These are phyloP conservation scores for Phyllostachys edulis DNA, from an alignment of 176 grass and related monocot genomes.

Conservation along the genomic window DNA sequence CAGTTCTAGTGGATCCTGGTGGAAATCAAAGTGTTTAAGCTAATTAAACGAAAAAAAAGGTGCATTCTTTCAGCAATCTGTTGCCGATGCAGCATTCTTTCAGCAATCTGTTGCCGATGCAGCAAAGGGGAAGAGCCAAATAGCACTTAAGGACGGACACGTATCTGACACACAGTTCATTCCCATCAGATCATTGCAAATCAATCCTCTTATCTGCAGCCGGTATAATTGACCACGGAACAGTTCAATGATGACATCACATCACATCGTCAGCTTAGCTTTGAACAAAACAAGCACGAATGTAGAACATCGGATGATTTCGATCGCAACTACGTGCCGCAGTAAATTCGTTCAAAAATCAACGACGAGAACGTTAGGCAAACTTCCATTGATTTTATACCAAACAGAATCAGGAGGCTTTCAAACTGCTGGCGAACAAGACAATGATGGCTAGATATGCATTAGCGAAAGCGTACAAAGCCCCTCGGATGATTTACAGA, in stretches of 20 bases:
- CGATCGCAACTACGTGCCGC: neutral
- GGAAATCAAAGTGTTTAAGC: neutral
- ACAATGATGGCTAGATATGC: neutral
- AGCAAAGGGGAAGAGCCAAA: neutral
- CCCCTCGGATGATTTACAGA: neutral
- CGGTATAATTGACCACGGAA: neutral
- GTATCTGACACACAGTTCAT: no score
- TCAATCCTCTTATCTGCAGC: constrained; percentile 2
- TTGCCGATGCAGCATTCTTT: neutral
- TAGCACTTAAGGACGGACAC: neutral
- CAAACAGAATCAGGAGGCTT: no score
- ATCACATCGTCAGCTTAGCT: neutral
- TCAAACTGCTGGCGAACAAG: no score
- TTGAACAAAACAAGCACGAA: neutral
- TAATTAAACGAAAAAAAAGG: neutral
- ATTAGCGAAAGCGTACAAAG: neutral
- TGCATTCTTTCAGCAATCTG: neutral
- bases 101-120: neutral
- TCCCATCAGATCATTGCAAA: neutral
- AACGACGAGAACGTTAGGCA: neutral
- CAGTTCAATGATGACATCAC: neutral
- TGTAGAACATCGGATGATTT: neutral
- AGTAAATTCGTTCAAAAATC: neutral
- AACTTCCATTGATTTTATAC: no score
- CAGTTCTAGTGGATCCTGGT: no score